Percentiles rank a stretch among this genome's conserved stretches.
Evolutionary conservation across 306 rosid genomes (phyloP).

Genomic region (Dalbergia cochinchinensis): DNA sequence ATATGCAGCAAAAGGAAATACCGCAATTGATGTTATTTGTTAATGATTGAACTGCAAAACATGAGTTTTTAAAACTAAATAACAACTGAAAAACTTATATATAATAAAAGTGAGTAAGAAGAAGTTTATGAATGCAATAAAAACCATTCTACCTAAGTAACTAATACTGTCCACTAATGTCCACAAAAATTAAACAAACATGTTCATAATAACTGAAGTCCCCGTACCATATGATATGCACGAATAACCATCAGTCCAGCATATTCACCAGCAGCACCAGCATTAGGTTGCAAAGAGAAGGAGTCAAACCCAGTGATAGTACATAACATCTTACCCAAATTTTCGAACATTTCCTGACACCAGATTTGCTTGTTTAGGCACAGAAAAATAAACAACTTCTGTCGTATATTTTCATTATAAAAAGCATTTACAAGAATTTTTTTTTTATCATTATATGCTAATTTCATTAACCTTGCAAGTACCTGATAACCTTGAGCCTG

Average conservation of each 20-base stretch:
- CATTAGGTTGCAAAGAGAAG: constrained; percentile 98
- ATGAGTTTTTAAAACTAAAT: not conserved
- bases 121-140: constrained; percentile 14
- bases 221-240: constrained; percentile 85
- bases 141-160: not conserved
- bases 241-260: constrained; percentile 99
- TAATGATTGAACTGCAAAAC: constrained; percentile 26
- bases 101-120: constrained; percentile 27
- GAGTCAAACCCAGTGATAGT: constrained; percentile 96
- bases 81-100: constrained; percentile 21
- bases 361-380: constrained; percentile 46
- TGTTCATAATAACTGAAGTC: constrained; percentile 32
- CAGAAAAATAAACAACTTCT: constrained; percentile 35
- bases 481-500: constrained; percentile 98
- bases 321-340: constrained; percentile 88
- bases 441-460: constrained; percentile 7
- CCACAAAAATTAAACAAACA: constrained; percentile 56
- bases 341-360: constrained; percentile 88
- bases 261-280: constrained; percentile 99
- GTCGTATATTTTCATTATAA: constrained; percentile 30
- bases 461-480: constrained; percentile 24
- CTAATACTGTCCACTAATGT: constrained; percentile 2
- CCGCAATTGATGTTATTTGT: not conserved
- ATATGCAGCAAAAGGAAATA: constrained; percentile 42
- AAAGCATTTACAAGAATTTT: constrained; percentile 33